phyloP scores from a whole-genome alignment of 768 basidiomycete genomes.

The Rhodosporidiobolus sp. region DNA sequence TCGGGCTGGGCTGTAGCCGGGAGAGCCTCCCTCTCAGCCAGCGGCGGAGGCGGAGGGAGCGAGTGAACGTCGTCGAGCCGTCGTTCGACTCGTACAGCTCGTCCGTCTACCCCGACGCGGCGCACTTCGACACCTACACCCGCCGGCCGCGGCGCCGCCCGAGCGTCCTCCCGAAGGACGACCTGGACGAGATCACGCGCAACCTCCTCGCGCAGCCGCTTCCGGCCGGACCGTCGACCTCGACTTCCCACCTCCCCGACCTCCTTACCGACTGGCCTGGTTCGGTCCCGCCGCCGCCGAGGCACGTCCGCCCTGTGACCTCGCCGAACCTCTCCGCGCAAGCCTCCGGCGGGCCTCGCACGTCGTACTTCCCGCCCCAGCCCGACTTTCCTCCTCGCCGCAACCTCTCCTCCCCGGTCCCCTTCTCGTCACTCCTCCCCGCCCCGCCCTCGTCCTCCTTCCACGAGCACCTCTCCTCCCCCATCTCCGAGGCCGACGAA shows the following conservation, averaged over 20 bases:
- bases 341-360: background rate
- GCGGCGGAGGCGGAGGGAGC: background rate
- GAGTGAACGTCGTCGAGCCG: background rate
- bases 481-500: no score
- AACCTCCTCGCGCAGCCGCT: background rate
- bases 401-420: background rate
- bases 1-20: no score
- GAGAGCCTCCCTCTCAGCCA: no score
- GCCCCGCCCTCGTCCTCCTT: no score
- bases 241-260: conserved; percentile 3
- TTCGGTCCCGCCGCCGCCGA: background rate
- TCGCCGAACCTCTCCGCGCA: background rate
- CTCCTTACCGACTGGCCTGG: background rate
- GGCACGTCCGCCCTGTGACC: background rate
- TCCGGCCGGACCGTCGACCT: no score
- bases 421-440: background rate
- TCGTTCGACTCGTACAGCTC: background rate
- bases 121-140: conserved; percentile 11
- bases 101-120: conserved; percentile 2
- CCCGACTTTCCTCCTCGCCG: background rate
- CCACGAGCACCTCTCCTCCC: no score
- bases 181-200: background rate
- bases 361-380: background rate
- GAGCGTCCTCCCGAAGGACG: background rate
- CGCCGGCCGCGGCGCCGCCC: background rate